Evolutionary conservation across 2,329 filamentous ascomycete genomes (phyloP).

Genomic region (Mycogone perniciosa): DNA sequence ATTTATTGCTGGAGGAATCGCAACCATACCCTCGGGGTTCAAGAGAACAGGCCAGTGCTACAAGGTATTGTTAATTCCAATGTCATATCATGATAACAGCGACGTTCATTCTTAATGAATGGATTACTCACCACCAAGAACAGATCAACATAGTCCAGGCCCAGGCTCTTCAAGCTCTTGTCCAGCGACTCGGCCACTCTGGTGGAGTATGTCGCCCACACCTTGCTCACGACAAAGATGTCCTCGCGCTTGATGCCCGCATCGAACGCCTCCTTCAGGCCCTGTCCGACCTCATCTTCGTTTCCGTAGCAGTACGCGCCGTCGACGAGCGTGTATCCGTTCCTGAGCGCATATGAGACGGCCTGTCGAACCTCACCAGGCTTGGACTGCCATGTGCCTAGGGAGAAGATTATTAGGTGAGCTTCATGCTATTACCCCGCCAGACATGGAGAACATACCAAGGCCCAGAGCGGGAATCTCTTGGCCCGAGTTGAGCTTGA

Average conservation of each 20-base stretch:
- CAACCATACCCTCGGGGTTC: conserved; percentile 61
- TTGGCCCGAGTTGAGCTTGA: conserved; percentile 58
- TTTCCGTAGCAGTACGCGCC: conserved; percentile 73
- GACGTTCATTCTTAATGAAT: no score
- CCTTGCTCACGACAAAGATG: conserved; percentile 78
- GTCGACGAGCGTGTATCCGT: conserved; percentile 58
- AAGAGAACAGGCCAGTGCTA: conserved; percentile 77
- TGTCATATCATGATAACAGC: no score
- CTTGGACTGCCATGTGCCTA: conserved; percentile 60
- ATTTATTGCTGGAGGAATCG: neutral
- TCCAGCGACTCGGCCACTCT: conserved; percentile 63
- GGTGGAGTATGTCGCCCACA: conserved; percentile 75
- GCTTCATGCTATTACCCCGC: neutral
- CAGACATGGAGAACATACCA: conserved; percentile 35
- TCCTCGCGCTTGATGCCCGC: conserved; percentile 69
- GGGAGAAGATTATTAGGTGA: neutral
- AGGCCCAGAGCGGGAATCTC: conserved; percentile 59
- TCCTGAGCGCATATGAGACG: conserved; percentile 51
- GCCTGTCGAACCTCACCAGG: conserved; percentile 53
- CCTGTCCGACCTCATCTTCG: conserved; percentile 75
- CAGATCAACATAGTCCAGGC: conserved; percentile 75
- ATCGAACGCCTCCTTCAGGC: conserved; percentile 65
- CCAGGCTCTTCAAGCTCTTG: conserved; percentile 65
- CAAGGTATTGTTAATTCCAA: neutral
- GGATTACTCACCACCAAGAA: conserved; percentile 54